phyloP scores from a whole-genome alignment of 2,329 filamentous ascomycete genomes.

The Aspergillus amoenus region DNA sequence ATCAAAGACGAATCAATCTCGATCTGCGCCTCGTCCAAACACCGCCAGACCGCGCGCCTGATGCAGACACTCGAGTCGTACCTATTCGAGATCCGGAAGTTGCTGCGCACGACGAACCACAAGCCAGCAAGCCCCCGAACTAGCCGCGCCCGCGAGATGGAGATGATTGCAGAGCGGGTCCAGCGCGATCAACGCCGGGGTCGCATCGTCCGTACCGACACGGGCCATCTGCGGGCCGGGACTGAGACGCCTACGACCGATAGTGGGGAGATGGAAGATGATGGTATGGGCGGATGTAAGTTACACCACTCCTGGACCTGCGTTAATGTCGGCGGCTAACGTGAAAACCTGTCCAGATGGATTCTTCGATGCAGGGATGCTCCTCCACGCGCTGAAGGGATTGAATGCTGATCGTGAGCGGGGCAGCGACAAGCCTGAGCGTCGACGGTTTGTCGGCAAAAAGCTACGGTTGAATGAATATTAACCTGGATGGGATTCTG shows the following conservation, averaged over 20 bases:
- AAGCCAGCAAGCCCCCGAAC: slow-evolving; percentile 54
- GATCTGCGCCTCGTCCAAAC: slow-evolving; percentile 90
- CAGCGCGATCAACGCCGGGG: slow-evolving; percentile 63
- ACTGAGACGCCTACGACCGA: slow-evolving; percentile 66
- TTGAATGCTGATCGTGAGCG: slow-evolving; percentile 35
- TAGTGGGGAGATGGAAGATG: slow-evolving; percentile 72
- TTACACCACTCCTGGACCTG: slow-evolving; percentile 28
- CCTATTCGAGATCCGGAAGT: slow-evolving; percentile 82
- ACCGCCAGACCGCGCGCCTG: slow-evolving; percentile 87
- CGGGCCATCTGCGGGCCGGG: slow-evolving; percentile 43
- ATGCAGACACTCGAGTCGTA: slow-evolving; percentile 89
- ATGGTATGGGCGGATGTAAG: slow-evolving; percentile 91
- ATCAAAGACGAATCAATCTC: slow-evolving; percentile 92
- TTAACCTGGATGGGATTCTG: slow-evolving; percentile 20
- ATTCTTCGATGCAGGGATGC: slow-evolving; percentile 96
- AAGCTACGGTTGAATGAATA: slow-evolving; percentile 50
- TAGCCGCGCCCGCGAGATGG: slow-evolving; percentile 62
- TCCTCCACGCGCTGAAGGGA: slow-evolving; percentile 81
- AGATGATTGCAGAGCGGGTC: slow-evolving; percentile 44
- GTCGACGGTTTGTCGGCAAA: slow-evolving; percentile 47
- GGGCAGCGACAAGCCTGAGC: slow-evolving; percentile 35
- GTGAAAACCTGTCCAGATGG: slow-evolving; percentile 62
- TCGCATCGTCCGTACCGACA: slow-evolving; percentile 63
- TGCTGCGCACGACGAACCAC: slow-evolving; percentile 69
- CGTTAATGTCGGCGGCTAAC: slow-evolving; percentile 14